Base-by-base conservation (phyloP, 1,284 basidiomycete species). In the Melampsora americana region DNA sequence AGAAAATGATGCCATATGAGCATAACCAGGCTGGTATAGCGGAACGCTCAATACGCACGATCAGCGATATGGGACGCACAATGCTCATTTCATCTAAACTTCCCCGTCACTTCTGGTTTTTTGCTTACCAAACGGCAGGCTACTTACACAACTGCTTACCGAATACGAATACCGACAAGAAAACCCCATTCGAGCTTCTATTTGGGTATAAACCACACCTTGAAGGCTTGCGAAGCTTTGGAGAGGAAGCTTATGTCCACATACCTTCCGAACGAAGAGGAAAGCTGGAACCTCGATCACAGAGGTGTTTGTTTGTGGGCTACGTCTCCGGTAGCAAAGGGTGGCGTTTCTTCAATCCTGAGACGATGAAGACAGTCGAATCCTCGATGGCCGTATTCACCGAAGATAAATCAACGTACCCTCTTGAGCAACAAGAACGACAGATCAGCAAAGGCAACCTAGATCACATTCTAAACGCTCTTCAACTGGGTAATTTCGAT, bases 11-110 rank as follows among this genome's bases (percentile, higher is more conserved):
- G 4, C 56, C 69, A 28, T 70, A 60, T 30, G 59, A 72, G 7
- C 69, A 72, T 28, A 28, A 72, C 11, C 69, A 72, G 32, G 64
- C 56, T 42, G 70, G 70, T 3, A 7, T 30, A 23, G 42, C 65
- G 1, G 70, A 72, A 42, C 1, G 62, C 2, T 65, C 35, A 42
- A 72, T 65, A 30, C 18, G 48, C 9, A 72, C 48, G 0, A 16
- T 72, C 3, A 4, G 23, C 3, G 48, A 35, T 11, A 65, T 72
- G 62, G 44, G 26, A 0, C n/a, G 70, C 9, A 66, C 70, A 7
- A 18, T 65, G 12, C 30, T 72, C 1, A n/a, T 56, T 3, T 30
- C 28, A n/a, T 61, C 46, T 3, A 18, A 28, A 2, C 7, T 67
- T 11, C 23, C 56, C 9, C 3, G 30, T 12, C 11, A 30, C 28